These are phyloP conservation scores for Quercus agrifolia DNA, from an alignment of 306 rosid genomes.

Conservation along the genomic window DNA sequence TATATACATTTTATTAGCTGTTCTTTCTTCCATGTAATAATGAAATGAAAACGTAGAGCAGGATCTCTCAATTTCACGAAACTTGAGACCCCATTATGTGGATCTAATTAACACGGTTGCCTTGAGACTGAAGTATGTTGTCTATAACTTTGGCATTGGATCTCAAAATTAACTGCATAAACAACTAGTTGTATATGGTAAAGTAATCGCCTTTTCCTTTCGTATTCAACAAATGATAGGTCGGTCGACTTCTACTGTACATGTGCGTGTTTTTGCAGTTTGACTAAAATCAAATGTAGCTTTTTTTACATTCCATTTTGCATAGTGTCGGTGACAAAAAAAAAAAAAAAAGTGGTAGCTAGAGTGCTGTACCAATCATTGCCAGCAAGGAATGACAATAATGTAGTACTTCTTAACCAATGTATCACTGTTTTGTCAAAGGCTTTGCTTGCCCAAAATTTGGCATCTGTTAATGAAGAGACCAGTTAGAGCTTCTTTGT, in stretches of 20 bases:
- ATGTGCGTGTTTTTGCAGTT: too few relatives aligned
- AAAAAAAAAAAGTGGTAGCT: not conserved
- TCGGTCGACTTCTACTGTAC: too few relatives aligned
- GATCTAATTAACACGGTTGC: not conserved
- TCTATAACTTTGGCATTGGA: not conserved
- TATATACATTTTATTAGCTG: not conserved
- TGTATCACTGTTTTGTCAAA: too few relatives aligned
- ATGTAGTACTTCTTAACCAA: too few relatives aligned
- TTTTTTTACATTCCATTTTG: not conserved
- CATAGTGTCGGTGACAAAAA: constrained; percentile 8
- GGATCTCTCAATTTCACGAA: not conserved
- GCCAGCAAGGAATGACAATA: constrained; percentile 7
- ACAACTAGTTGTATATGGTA: too few relatives aligned
- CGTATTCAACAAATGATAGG: not conserved
- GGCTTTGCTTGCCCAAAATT: not conserved
- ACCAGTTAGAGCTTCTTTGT: not conserved
- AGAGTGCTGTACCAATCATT: constrained; percentile 7
- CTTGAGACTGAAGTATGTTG: not conserved
- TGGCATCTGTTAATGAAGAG: not conserved
- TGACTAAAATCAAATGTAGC: too few relatives aligned
- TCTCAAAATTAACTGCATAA: too few relatives aligned
- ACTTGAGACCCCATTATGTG: not conserved
- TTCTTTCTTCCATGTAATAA: not conserved
- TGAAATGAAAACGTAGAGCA: not conserved
- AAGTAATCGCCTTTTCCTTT: not conserved